Evolutionary conservation across 2,329 filamentous ascomycete genomes (phyloP).

Genomic region (Fusarium abutilonis): DNA sequence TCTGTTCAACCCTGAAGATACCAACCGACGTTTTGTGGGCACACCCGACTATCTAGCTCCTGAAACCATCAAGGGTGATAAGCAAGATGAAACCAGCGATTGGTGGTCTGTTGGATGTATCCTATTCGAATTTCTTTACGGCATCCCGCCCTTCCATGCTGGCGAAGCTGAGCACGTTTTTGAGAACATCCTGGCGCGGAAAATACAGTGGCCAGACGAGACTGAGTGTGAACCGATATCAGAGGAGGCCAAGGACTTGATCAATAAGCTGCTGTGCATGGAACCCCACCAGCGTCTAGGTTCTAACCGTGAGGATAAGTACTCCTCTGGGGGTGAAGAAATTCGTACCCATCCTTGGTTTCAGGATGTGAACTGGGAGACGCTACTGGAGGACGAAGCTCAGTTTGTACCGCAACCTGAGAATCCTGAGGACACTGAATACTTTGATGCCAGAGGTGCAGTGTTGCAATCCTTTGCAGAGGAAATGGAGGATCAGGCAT

Average conservation of each 20-base stretch:
- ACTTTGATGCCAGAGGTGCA: conserved; percentile 92
- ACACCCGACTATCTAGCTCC: conserved; percentile 97
- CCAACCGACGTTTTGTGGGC: conserved; percentile 90
- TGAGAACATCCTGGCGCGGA: conserved; percentile 90
- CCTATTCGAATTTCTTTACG: conserved; percentile 94
- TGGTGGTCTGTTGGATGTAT: conserved; percentile 99
- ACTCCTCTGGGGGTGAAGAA: conserved; percentile 84
- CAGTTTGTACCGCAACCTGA: conserved; percentile 93
- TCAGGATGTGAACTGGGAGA: conserved; percentile 85
- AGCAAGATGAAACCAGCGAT: conserved; percentile 97
- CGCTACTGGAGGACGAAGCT: conserved; percentile 90
- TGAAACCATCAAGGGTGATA: conserved; percentile 93
- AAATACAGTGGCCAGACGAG: conserved; percentile 91
- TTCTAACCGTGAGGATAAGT: conserved; percentile 85
- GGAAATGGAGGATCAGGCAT: conserved; percentile 89
- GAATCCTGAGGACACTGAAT: conserved; percentile 97
- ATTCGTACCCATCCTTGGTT: conserved; percentile 94
- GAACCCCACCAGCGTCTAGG: conserved; percentile 85
- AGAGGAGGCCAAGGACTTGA: conserved; percentile 89
- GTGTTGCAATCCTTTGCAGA: conserved; percentile 92
- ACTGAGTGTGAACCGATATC: conserved; percentile 78
- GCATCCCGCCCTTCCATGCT: conserved; percentile 93
- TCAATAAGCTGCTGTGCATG: conserved; percentile 89
- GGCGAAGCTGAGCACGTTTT: conserved; percentile 92
- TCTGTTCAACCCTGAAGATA: conserved; percentile 94